Conservation (phyloP, 1,139 yeast genomes). For the Debaryomycetaceae sp. region DNA sequence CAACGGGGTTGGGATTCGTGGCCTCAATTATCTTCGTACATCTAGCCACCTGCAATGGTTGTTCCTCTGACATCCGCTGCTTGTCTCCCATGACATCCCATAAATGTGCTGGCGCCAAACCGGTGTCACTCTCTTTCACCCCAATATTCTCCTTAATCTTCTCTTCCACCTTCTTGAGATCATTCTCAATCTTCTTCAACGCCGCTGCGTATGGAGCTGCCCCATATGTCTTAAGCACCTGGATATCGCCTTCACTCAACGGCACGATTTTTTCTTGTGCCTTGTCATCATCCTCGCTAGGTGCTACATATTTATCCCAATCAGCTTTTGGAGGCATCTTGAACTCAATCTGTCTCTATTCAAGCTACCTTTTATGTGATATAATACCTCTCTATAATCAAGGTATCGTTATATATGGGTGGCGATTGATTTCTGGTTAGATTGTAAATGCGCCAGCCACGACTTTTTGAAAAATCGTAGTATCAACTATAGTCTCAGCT, state of each 20-base stretch:
- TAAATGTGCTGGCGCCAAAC: conserved; percentile 88
- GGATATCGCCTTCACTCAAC: conserved; percentile 92
- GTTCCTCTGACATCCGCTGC: conserved; percentile 89
- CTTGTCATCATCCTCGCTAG: conserved; percentile 63
- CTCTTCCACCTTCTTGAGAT: conserved; percentile 75
- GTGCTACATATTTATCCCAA: conserved; percentile 96
- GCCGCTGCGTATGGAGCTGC: conserved; percentile 92
- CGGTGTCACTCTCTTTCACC: conserved; percentile 91
- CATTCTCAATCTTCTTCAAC: conserved; percentile 79
- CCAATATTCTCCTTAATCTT: conserved; percentile 94
- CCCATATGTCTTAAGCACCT: conserved; percentile 92
- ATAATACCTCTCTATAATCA: background rate
- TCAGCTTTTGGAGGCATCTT: conserved; percentile 82
- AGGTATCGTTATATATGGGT: background rate
- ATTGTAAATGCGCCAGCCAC: background rate
- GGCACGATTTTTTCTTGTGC: conserved; percentile 78
- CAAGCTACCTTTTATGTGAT: background rate
- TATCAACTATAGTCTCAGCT: background rate
- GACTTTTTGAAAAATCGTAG: background rate
- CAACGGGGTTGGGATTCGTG: conserved; percentile 31
- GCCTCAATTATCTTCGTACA: conserved; percentile 94
- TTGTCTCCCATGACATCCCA: conserved; percentile 99
- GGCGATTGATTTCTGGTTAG: background rate
- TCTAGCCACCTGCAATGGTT: conserved; percentile 95
- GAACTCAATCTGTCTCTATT: background rate